These are phyloP conservation scores for Copromyces sp. DNA, from an alignment of 495 filamentous ascomycete species.

Conservation along the genomic window DNA sequence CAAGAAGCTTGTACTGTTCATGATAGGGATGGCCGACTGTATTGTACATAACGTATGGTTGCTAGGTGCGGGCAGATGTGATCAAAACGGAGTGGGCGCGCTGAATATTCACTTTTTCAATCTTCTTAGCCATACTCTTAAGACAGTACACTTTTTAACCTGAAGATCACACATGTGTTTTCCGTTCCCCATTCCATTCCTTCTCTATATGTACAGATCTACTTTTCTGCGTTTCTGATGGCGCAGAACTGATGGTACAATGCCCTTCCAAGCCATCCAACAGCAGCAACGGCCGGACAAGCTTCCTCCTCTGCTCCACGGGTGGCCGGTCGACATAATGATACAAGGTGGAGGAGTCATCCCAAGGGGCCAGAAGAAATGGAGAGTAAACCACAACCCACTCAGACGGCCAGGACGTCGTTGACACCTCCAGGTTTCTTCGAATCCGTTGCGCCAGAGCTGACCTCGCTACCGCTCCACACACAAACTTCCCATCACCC, in stretches of 20 bases:
- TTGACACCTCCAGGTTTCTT: neutral
- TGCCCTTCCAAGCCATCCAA: neutral
- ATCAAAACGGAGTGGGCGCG: neutral
- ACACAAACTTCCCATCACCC: neutral
- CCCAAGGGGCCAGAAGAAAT: neutral
- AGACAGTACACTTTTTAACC: neutral
- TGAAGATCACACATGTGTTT: neutral
- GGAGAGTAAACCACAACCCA: neutral
- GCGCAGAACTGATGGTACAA: neutral
- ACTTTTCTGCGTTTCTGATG: neutral
- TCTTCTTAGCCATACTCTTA: neutral
- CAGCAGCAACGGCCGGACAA: neutral
- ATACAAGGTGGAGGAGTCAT: neutral
- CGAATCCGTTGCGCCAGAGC: neutral
- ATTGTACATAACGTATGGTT: neutral
- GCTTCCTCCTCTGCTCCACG: neutral
- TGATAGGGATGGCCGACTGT: neutral
- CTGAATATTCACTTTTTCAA: neutral
- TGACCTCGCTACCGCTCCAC: neutral
- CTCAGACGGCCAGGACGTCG: neutral
- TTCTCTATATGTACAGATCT: neutral
- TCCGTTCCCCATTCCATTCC: neutral
- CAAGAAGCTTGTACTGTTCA: neutral
- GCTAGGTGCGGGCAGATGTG: neutral
- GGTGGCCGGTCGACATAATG: neutral